These are phyloP conservation scores for Yamadazyma dendronema DNA, from an alignment of 1,139 yeast species.

Conservation along the genomic window DNA sequence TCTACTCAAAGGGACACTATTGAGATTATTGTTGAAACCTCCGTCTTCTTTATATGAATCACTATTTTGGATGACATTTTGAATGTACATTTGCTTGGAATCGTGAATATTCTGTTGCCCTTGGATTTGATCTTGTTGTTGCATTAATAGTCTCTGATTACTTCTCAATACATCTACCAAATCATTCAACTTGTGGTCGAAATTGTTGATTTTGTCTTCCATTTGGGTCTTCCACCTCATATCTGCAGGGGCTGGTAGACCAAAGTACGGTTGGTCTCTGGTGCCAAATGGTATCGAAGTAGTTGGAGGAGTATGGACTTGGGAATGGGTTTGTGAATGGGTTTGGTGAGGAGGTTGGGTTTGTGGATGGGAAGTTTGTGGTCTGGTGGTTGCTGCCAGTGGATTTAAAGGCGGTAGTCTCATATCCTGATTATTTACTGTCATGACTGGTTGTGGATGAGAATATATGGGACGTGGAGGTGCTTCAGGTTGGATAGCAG, in stretches of 20 bases:
- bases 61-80: too few relatives aligned
- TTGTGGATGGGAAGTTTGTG: too few relatives aligned
- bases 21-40: too few relatives aligned
- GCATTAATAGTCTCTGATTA: constrained; percentile 30
- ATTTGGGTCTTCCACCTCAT: constrained; percentile 41
- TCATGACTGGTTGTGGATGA: too few relatives aligned
- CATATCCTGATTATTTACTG: too few relatives aligned
- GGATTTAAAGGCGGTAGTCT: constrained; percentile 2
- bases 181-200: constrained; percentile 48
- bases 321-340: neutral
- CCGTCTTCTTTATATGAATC: too few relatives aligned
- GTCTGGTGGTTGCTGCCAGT: too few relatives aligned
- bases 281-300: neutral
- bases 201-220: constrained; percentile 43
- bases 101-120: too few relatives aligned
- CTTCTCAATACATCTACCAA: constrained; percentile 36
- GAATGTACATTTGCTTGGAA: too few relatives aligned
- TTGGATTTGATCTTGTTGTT: constrained; percentile 22
- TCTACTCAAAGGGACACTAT: constrained; percentile 6
- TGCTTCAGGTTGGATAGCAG: constrained; percentile 20
- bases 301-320: neutral
- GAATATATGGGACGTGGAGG: neutral
- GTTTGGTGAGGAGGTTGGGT: neutral
- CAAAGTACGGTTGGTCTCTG: neutral
- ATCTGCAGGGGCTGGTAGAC: neutral